Evolutionary conservation across 768 basidiomycete genomes (phyloP).

Genomic region (Phylloporus rhodoxanthus): DNA sequence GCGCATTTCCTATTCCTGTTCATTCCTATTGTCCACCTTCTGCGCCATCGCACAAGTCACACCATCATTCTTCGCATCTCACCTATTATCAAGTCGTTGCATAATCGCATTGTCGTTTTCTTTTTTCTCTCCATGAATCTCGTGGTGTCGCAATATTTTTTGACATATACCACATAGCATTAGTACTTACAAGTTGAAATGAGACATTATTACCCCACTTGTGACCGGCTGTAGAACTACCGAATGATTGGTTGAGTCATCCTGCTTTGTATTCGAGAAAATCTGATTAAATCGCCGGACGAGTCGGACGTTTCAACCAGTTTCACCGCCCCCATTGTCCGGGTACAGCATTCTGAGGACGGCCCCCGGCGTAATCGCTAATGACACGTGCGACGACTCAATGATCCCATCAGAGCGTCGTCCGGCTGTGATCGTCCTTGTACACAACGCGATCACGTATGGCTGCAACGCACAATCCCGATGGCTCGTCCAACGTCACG

Average conservation of each 20-base stretch:
- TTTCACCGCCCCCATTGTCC: no score
- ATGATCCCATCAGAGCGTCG: neutral
- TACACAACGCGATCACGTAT: neutral
- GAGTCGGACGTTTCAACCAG: slow-evolving; percentile 3
- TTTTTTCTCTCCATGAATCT: neutral
- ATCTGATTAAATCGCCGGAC: neutral
- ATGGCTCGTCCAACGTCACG: no score
- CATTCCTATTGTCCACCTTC: slow-evolving; percentile 15
- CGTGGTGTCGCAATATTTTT: slow-evolving; percentile 34
- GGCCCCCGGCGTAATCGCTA: neutral
- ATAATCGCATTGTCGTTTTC: slow-evolving; percentile 7
- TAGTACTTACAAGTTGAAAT: neutral
- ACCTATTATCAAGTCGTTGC: slow-evolving; percentile 19
- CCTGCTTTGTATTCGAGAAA: neutral
- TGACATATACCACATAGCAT: slow-evolving; percentile 25
- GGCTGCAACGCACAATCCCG: no score
- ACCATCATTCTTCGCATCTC: slow-evolving; percentile 23
- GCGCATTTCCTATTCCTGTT: slow-evolving; percentile 44
- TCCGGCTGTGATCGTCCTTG: neutral
- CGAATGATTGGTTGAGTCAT: neutral
- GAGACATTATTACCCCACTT: neutral
- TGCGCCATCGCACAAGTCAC: slow-evolving; percentile 22
- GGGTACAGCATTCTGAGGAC: neutral
- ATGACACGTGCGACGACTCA: neutral
- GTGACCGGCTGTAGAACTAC: no score